Base-by-base conservation (phyloP, 495 filamentous ascomycete genomes). In the Elasticomyces elasticus region DNA sequence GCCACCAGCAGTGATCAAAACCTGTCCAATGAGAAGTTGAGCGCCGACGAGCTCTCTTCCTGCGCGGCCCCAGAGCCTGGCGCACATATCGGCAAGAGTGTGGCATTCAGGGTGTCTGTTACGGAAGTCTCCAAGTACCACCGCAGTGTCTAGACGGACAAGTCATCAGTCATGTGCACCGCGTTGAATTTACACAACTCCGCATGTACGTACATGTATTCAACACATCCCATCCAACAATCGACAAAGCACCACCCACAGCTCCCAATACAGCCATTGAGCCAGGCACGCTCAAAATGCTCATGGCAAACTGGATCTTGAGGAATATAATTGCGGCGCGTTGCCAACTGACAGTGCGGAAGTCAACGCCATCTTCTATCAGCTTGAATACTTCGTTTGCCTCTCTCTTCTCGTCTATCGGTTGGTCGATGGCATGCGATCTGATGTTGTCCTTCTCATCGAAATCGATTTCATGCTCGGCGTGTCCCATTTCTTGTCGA, bases 1-100 rank as follows among this genome's bases (percentile, higher is more conserved):
- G 42, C 64, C 72, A 25, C 68, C 70, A 9, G 69, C 72, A 13
- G 64, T 59, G 26, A 69, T 61, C 41, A 74, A 71, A 35, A 69
- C 65, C 64, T 66, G 70, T 52, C 66, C 68, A 35, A 54, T 33
- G 9, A 53, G 26, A 11, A 59, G 40, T 27, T 35, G 31, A 1
- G 53, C 33, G 31, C 50, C 51, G 51, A 59, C 37, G 24, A 54
- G 26, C 35, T 59, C 56, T 27, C 45, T 31, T n/a, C 50, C 51
- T 30, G 46, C 31, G 26, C 51, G 50, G 30, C 56, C 56, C 23
- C 42, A 59, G 9, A 42, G 31, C 28, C 20, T 19, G 33, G 27
- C 27, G 30, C 50, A 42, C 42, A 54, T 51, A 28, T 59, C 56
- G 41, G 45, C 56, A 22, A 59, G 43, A 12, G 51, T 51, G 37